Evolutionary conservation across 2,329 filamentous ascomycete genomes (phyloP), one percentile per base, ranked within the genome.

Genomic region (Decorospora gaudefroyi): DNA sequence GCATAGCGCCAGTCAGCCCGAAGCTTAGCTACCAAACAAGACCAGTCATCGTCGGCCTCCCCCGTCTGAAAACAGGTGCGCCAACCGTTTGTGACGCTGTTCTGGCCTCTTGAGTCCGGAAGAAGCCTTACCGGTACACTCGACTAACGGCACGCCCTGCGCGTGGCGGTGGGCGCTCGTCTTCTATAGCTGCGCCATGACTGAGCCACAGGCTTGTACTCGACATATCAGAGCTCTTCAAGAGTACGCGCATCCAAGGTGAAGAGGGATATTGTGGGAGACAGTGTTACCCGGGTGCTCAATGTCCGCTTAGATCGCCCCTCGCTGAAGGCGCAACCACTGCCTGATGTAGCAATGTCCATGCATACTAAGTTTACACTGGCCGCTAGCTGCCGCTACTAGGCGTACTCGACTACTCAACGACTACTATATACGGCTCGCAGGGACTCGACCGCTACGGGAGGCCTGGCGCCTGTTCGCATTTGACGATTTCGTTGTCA

Each of bases 1-100:
- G 49, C 45, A 46, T 51, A 48, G 42, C 30, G 43, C 31, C 44
- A 49, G 42, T 38, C 53, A 59, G 57, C 59, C 57, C 43, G 56
- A 58, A 61, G 59, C 59, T 62, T 62, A 52, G 52, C 47, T 10
- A 37, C 17, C 26, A 32, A 13, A 11, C 13, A 7, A 9, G 16
- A 25, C 48, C 49, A 56, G 51, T 52, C 29, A 48, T 32, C 28
- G 23, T 15, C 31, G 32, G n/a, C 30, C 27, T n/a, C 6, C 7
- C 21, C 23, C 22, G 15, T 45, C 25, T 19, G 19, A 11, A 27
- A 41, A 47, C 43, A 49, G 15, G 17, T 22, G 22, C 25, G 15
- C 38, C 35, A 40, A 29, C 35, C 31, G 30, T 35, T 35, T 21
- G 26, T 27, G 27, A 30, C 32, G 26, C 35, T 34, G 26, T 34